phyloP scores from a whole-genome alignment of 169 alveolate species.

The Plasmodium malariae region DNA sequence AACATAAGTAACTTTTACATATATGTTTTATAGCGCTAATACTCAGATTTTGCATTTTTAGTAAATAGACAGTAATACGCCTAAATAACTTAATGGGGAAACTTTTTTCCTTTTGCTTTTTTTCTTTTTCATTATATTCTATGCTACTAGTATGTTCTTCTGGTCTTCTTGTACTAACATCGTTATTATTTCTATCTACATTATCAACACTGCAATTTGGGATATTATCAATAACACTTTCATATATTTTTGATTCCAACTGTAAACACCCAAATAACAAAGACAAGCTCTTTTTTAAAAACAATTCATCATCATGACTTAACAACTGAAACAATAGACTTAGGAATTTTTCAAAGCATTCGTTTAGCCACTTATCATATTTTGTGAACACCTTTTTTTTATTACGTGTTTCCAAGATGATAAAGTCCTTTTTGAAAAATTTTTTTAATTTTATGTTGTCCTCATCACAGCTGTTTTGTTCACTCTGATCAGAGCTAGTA shows the following conservation, averaged over 20 bases:
- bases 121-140: background rate
- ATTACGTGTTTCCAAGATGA: conserved; percentile 19
- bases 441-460: conserved; percentile 26
- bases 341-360: conserved; percentile 62
- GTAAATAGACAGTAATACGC: conserved; percentile 13
- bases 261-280: conserved; percentile 62
- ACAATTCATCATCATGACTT: conserved; percentile 58
- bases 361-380: conserved; percentile 72
- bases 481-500: background rate
- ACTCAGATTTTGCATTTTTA: conserved; percentile 17
- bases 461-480: background rate
- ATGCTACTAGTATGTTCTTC: background rate
- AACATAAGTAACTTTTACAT: conserved; percentile 52
- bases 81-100: conserved; percentile 68
- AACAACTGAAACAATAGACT: conserved; percentile 62
- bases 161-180: too few relatives aligned
- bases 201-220: background rate
- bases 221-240: too few relatives aligned
- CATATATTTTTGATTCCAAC: conserved; percentile 49
- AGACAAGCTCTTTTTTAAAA: conserved; percentile 57
- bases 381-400: conserved; percentile 21
- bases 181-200: background rate
- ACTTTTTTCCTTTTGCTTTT: background rate
- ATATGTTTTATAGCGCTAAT: conserved; percentile 36
- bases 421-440: conserved; percentile 26